phyloP scores from a whole-genome alignment of 345 rosid species.

The Viola odorata region DNA sequence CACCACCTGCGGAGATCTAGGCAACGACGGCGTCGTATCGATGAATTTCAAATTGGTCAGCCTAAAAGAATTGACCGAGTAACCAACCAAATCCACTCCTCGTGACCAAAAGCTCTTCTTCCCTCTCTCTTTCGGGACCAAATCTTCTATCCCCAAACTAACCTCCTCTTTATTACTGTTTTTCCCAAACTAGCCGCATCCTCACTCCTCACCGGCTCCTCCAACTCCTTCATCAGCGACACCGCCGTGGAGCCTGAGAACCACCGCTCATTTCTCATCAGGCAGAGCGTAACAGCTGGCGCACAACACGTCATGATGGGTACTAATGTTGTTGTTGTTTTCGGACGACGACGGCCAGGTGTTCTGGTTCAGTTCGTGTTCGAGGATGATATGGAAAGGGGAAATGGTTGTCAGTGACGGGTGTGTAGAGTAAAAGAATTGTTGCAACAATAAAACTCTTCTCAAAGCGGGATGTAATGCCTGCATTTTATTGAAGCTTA shows the following conservation, averaged over 20 bases:
- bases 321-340: neutral
- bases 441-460: no score
- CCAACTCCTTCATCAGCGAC: slow-evolving; percentile 28
- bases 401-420: neutral
- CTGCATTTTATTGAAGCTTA: no score
- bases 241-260: slow-evolving; percentile 32
- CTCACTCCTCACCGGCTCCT: slow-evolving; percentile 11
- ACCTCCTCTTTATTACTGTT: slow-evolving; percentile 17
- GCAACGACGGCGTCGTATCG: slow-evolving; percentile 21
- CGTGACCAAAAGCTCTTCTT: slow-evolving; percentile 38
- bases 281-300: slow-evolving; percentile 22
- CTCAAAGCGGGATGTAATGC: no score
- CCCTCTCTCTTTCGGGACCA: slow-evolving; percentile 26
- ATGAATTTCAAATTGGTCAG: slow-evolving; percentile 33
- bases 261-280: slow-evolving; percentile 17
- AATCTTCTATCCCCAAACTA: slow-evolving; percentile 32
- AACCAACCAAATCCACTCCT: slow-evolving; percentile 36
- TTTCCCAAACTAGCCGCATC: neutral
- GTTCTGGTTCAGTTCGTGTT: slow-evolving; percentile 44
- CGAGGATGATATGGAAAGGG: slow-evolving; percentile 33
- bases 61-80: slow-evolving; percentile 36
- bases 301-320: slow-evolving; percentile 15
- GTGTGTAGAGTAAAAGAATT: neutral
- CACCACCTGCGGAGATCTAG: slow-evolving; percentile 35
- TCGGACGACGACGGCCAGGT: slow-evolving; percentile 11